These are phyloP conservation scores for Linaria vulgaris DNA, from an alignment of 257 asterid species.

Conservation along the genomic window DNA sequence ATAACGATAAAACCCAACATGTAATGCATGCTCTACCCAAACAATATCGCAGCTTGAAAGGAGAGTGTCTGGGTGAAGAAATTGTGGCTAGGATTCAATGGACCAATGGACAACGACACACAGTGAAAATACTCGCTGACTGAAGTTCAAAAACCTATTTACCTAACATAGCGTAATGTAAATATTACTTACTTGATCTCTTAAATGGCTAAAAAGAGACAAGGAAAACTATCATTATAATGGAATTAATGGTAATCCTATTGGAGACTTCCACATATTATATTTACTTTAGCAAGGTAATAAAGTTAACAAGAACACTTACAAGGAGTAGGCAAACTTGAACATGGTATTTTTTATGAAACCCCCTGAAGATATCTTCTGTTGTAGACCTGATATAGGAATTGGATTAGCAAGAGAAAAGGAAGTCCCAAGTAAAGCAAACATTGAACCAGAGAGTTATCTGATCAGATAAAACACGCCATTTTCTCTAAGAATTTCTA, in stretches of 20 bases:
- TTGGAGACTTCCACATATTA: background rate
- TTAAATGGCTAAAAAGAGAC: conserved; percentile 12
- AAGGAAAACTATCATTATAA: conserved; percentile 4
- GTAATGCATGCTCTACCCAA: conserved; percentile 1
- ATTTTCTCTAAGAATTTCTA: conserved; percentile 10
- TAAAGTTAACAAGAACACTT: conserved; percentile 42
- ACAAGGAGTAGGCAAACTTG: conserved; percentile 77
- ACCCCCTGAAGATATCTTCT: conserved; percentile 83
- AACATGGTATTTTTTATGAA: conserved; percentile 65
- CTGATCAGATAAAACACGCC: conserved; percentile 15
- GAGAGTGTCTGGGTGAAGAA: conserved; percentile 12
- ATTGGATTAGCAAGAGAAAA: conserved; percentile 17
- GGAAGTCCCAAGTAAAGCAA: no score
- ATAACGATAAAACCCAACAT: background rate
- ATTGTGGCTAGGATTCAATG: conserved; percentile 9
- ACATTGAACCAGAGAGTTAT: conserved; percentile 4
- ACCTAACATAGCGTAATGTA: conserved; percentile 10
- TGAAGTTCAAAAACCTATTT: conserved; percentile 3
- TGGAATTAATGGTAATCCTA: conserved; percentile 13
- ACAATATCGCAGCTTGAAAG: conserved; percentile 16
- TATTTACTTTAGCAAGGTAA: conserved; percentile 18
- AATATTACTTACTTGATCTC: conserved; percentile 2
- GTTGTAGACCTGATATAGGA: conserved; percentile 70
- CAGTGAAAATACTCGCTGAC: conserved; percentile 5
- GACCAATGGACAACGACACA: background rate